Evolutionary conservation across 345 rosid genomes (phyloP).

Genomic region (Tarenaya hassleriana): DNA sequence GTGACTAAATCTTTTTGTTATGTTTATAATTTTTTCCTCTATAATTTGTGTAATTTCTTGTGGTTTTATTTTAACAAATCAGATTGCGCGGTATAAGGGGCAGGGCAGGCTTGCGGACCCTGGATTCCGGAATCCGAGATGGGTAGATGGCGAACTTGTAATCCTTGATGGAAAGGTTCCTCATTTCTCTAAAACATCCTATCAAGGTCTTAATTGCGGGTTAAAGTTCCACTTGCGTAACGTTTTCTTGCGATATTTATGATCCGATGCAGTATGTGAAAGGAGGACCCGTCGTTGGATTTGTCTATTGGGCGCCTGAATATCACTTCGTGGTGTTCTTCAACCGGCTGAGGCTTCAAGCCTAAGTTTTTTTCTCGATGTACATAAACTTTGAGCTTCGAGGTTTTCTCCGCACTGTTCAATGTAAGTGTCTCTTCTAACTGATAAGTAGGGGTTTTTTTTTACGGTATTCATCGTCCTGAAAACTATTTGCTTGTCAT

Average conservation of each 20-base stretch:
- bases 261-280: constrained; percentile 72
- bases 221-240: neutral
- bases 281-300: constrained; percentile 96
- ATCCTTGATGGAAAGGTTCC: constrained; percentile 90
- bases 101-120: constrained; percentile 95
- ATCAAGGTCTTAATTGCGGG: neutral
- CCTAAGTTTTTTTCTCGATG: constrained; percentile 31
- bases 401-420: constrained; percentile 7
- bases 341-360: constrained; percentile 72
- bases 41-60: constrained; percentile 13
- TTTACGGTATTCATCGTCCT: neutral
- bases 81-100: constrained; percentile 94
- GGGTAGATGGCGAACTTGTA: constrained; percentile 99
- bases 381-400: constrained; percentile 28
- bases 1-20: neutral
- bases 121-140: constrained; percentile 76
- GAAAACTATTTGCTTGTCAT: no score
- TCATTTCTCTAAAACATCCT: constrained; percentile 16
- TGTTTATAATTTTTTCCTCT: constrained; percentile 1
- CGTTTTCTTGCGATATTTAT: neutral
- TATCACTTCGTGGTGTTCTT: constrained; percentile 91
- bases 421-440: constrained; percentile 7
- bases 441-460: neutral
- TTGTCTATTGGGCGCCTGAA: constrained; percentile 94
- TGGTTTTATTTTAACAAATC: constrained; percentile 13